Evolutionary conservation across 306 rosid genomes (phyloP).

Genomic region (Acacia acuminata): DNA sequence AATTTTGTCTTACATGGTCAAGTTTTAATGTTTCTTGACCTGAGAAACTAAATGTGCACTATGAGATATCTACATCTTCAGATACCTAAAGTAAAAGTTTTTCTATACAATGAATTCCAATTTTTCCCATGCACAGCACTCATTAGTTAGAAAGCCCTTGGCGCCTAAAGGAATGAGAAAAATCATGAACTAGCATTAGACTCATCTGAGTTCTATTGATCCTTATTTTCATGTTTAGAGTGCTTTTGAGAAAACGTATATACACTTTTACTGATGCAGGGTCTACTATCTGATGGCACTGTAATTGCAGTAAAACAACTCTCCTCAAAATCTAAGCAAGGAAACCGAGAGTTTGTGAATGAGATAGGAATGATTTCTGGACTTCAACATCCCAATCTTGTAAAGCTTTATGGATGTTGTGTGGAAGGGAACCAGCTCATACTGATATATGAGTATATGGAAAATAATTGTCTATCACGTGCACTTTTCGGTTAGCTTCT

Average conservation of each 20-base stretch:
- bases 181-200: neutral
- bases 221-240: constrained; percentile 7
- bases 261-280: constrained; percentile 54
- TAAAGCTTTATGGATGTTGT: constrained; percentile 91
- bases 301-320: constrained; percentile 91
- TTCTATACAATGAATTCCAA: neutral
- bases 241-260: constrained; percentile 3
- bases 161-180: constrained; percentile 2
- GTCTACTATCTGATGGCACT: constrained; percentile 79
- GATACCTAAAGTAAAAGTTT: neutral
- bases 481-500: constrained; percentile 78
- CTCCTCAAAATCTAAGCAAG: constrained; percentile 93
- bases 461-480: constrained; percentile 86
- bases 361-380: constrained; percentile 97
- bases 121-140: neutral
- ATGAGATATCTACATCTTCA: constrained; percentile 12
- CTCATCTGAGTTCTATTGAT: constrained; percentile 1
- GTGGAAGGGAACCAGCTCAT: constrained; percentile 85
- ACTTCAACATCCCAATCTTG: constrained; percentile 92
- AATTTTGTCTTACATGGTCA: neutral
- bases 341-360: constrained; percentile 92
- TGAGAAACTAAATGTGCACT: neutral
- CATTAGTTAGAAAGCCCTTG: constrained; percentile 8
- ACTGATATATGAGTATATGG: constrained; percentile 89
- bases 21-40: constrained; percentile 1